Conservation (phyloP, 108 stramenopile species). For the Discostella pseudostelligera region DNA sequence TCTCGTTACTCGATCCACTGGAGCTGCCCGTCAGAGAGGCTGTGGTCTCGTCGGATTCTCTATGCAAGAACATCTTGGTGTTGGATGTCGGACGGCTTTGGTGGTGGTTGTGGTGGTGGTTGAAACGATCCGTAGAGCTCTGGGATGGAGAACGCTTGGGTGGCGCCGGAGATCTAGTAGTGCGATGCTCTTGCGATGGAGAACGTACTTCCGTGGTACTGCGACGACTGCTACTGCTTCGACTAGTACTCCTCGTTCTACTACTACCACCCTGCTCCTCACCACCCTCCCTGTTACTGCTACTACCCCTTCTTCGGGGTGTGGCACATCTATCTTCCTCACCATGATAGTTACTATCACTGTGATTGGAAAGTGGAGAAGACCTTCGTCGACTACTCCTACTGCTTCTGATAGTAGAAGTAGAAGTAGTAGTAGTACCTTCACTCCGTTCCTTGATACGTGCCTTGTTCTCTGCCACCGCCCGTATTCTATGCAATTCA, state of each 20-base stretch:
- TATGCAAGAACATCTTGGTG: not conserved
- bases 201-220: not conserved
- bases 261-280: not conserved
- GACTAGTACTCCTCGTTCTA: not conserved
- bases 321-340: not conserved
- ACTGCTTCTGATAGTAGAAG: not conserved
- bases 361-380: too few species aligned
- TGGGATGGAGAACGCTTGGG: not conserved
- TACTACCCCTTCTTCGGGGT: not conserved
- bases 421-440: not conserved
- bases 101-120: not conserved
- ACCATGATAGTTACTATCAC: too few species aligned
- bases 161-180: not conserved
- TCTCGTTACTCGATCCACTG: not conserved
- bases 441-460: not conserved
- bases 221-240: not conserved
- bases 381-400: too few species aligned
- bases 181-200: not conserved
- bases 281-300: not conserved
- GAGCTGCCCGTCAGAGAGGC: conserved; percentile 22
- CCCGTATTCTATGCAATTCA: conserved; percentile 28
- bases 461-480: conserved; percentile 4
- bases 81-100: not conserved
- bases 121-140: not conserved
- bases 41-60: conserved; percentile 29